phyloP scores from a whole-genome alignment of 768 basidiomycete species.

The Kwoniella dendrophila region DNA sequence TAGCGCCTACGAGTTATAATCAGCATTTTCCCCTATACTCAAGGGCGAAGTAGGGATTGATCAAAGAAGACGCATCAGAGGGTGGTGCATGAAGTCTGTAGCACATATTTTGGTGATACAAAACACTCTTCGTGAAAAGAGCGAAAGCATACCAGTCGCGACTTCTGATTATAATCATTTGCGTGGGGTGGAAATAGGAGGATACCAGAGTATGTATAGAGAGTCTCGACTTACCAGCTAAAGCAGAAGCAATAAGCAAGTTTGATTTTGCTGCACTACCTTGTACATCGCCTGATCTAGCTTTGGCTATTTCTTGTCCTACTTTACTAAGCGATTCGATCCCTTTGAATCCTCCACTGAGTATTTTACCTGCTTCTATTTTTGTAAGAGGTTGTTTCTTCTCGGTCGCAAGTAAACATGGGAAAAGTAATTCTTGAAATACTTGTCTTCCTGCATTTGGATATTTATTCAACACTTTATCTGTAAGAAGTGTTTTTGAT shows the following conservation, averaged over 20 bases:
- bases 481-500: slow-evolving; percentile 60
- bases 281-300: slow-evolving; percentile 1
- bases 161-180: slow-evolving; percentile 22
- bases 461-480: slow-evolving; percentile 22
- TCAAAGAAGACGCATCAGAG: slow-evolving; percentile 7
- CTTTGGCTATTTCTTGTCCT: slow-evolving; percentile 15
- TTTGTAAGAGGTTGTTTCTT: slow-evolving; percentile 10
- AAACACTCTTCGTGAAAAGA: background rate
- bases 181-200: background rate
- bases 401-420: slow-evolving; percentile 56
- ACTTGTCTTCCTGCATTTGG: slow-evolving; percentile 60
- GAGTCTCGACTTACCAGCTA: slow-evolving; percentile 18
- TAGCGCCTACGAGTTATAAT: slow-evolving; percentile 62
- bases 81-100: slow-evolving; percentile 25
- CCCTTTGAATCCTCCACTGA: slow-evolving; percentile 16
- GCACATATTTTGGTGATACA: slow-evolving; percentile 10
- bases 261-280: slow-evolving; percentile 12
- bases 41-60: background rate
- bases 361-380: slow-evolving; percentile 55
- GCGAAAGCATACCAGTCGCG: slow-evolving; percentile 6
- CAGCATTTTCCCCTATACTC: background rate
- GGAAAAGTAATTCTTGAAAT: slow-evolving; percentile 64
- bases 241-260: slow-evolving; percentile 9
- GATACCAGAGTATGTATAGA: background rate
- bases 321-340: slow-evolving; percentile 12